These are phyloP conservation scores for Tillandsia fasciculata DNA, from an alignment of 176 grass and related monocot genomes.

Conservation along the genomic window DNA sequence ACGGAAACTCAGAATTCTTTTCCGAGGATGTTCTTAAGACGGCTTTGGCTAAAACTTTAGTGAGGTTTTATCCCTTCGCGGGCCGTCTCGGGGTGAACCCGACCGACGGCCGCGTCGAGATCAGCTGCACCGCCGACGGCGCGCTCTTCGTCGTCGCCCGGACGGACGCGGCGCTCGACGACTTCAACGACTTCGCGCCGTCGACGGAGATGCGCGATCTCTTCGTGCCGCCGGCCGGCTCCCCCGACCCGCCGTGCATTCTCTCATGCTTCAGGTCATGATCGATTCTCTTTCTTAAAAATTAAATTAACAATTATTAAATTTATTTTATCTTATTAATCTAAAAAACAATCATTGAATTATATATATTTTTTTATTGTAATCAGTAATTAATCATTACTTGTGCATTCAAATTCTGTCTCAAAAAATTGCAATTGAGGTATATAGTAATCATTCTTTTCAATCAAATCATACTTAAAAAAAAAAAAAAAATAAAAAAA, in stretches of 20 bases:
- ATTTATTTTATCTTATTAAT: neutral
- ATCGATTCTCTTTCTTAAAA: no score
- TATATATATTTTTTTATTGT: neutral
- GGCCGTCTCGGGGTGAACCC: constrained; percentile 25
- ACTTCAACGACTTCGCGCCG: constrained; percentile 30
- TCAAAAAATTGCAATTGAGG: no score
- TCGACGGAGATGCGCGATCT: constrained; percentile 21
- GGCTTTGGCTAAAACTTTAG: constrained; percentile 32
- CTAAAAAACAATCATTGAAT: neutral
- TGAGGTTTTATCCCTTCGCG: constrained; percentile 48
- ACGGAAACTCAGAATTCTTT: constrained; percentile 24
- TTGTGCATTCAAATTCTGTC: no score
- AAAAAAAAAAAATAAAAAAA: no score
- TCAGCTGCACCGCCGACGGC: constrained; percentile 37
- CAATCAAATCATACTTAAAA: neutral
- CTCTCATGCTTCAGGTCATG: constrained; percentile 42
- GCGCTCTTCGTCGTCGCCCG: constrained; percentile 43
- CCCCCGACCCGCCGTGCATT: neutral
- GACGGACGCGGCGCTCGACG: constrained; percentile 17
- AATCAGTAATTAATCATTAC: no score
- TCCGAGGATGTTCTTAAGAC: constrained; percentile 21
- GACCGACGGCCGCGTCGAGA: constrained; percentile 25
- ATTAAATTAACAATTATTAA: no score
- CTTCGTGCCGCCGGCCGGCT: constrained; percentile 26
- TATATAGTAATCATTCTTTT: neutral